Percentiles rank a stretch among this genome's conserved stretches.
Conservation (phyloP, 139 green algal species). For the Astrephomene gubernaculifera region DNA sequence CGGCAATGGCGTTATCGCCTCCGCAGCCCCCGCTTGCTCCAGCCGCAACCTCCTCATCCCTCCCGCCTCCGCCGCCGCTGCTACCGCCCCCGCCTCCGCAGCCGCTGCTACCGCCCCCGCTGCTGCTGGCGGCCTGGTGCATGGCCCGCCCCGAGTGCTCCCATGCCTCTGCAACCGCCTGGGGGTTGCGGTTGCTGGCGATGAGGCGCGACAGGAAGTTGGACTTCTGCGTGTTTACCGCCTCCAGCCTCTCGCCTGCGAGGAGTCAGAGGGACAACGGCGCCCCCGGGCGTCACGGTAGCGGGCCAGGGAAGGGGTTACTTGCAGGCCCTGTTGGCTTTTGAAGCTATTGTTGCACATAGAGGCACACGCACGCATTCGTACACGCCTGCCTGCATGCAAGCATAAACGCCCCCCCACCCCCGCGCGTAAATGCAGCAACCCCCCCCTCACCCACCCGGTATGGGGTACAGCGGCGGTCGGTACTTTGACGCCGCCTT, state of each 20-base stretch:
- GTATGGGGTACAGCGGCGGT: slow-evolving; percentile 64
- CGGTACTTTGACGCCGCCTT: slow-evolving; percentile 47
- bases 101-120: not conserved
- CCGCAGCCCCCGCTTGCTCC: too few species aligned
- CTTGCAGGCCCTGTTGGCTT: too few species aligned
- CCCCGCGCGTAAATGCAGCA: not conserved
- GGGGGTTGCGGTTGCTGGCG: slow-evolving; percentile 21
- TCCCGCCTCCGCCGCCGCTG: too few species aligned
- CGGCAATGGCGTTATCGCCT: too few species aligned
- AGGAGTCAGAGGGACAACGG: too few species aligned
- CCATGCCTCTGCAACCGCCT: slow-evolving; percentile 7
- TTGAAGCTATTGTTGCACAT: too few species aligned
- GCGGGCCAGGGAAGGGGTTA: too few species aligned
- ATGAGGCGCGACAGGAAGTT: slow-evolving; percentile 48
- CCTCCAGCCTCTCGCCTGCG: slow-evolving; percentile 44
- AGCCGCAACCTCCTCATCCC: too few species aligned
- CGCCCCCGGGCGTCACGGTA: too few species aligned
- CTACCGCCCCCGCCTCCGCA: not conserved
- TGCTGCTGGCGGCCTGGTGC: not conserved
- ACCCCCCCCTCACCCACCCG: slow-evolving; percentile 43
- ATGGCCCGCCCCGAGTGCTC: not conserved
- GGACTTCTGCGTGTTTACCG: slow-evolving; percentile 2
- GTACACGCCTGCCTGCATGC: too few species aligned
- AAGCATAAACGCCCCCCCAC: too few species aligned
- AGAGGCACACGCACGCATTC: too few species aligned